Evolutionary conservation across 1,139 yeast genomes (phyloP).

Genomic region (Kodamaea sp.): DNA sequence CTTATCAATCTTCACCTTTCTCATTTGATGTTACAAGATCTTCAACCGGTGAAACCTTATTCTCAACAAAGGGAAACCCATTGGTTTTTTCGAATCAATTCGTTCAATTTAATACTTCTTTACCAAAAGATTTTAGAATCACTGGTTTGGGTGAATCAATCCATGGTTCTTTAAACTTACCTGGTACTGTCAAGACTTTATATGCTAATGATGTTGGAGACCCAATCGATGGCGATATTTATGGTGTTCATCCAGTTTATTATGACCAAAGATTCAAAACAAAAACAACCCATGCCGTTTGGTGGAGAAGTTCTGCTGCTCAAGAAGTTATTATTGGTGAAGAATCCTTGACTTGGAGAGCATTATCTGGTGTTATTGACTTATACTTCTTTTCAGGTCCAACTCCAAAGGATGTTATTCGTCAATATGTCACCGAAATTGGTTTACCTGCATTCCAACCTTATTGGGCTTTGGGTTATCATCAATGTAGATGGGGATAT

Average conservation of each 20-base stretch:
- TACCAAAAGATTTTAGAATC: slow-evolving; percentile 24
- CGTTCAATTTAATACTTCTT: slow-evolving; percentile 25
- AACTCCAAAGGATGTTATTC: slow-evolving; percentile 25
- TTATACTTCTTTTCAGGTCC: slow-evolving; percentile 33
- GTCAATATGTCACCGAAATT: slow-evolving; percentile 23
- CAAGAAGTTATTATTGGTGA: slow-evolving; percentile 22
- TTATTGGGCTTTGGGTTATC: slow-evolving; percentile 24
- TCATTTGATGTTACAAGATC: slow-evolving; percentile 24
- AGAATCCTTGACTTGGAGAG: slow-evolving; percentile 25
- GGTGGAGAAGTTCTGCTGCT: slow-evolving; percentile 23
- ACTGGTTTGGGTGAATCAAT: slow-evolving; percentile 32
- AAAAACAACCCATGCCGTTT: slow-evolving; percentile 21
- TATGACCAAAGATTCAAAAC: slow-evolving; percentile 20
- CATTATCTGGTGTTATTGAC: slow-evolving; percentile 26
- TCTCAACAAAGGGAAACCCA: slow-evolving; percentile 28
- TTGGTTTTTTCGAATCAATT: slow-evolving; percentile 31
- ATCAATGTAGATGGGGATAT: slow-evolving; percentile 44
- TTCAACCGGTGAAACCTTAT: slow-evolving; percentile 22
- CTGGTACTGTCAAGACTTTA: slow-evolving; percentile 26
- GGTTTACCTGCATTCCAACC: slow-evolving; percentile 23
- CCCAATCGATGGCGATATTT: slow-evolving; percentile 23
- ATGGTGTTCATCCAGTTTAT: slow-evolving; percentile 24
- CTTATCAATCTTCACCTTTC: slow-evolving; percentile 20
- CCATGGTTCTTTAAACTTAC: slow-evolving; percentile 24
- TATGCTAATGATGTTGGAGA: slow-evolving; percentile 22